Evolutionary conservation across 768 basidiomycete species (phyloP), one percentile per base, ranked within the genome.

Genomic region (Fomitopsis pulvina): DNA sequence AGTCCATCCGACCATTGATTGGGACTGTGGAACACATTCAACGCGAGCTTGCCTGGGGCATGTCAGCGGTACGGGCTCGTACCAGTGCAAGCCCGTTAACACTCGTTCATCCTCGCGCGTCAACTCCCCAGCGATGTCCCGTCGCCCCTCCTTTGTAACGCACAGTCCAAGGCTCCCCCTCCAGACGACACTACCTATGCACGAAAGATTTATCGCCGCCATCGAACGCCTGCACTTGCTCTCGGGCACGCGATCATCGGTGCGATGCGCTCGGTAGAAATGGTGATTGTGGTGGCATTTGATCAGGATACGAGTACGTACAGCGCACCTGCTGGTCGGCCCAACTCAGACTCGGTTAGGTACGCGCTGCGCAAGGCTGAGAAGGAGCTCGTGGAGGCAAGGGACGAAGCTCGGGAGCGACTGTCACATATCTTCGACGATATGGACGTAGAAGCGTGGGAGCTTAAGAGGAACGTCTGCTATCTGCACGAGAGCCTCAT

Each of bases 1-100:
- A 71, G 45, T 66, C 67, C 7, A 64, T 77, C 14, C 71, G 71
- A 30, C 71, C 73, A 16, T 63, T 76, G 18, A 66, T 74, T 16
- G 63, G 67, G 18, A 71, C 66, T 4, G 64, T 75, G 10, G 76
- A 76, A 49, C 73, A 75, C 50, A 51, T 73, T 7, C 69, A 76
- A 4, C 66, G 73, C 27, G 73, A 75, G 51, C 59, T 77, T 9
- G 69, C 73, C 3, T 71, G 72, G 68, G 72, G 70, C 18, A 66
- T 68, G 57, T 52, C 63, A 2, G 60, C 64, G 38, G 41, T 48
- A 4, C 34, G 18, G 34, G 18, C 4, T 4, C 18, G 37, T 46
- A 27, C 25, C 39, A 44, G 10, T 26, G 43, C 18, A 27, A 28
- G 2, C 16, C 37, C 47, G 4, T 9, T 40, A 12, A 48, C 39